Conservation (phyloP, 345 rosid genomes). For the Lepidium africanum region DNA sequence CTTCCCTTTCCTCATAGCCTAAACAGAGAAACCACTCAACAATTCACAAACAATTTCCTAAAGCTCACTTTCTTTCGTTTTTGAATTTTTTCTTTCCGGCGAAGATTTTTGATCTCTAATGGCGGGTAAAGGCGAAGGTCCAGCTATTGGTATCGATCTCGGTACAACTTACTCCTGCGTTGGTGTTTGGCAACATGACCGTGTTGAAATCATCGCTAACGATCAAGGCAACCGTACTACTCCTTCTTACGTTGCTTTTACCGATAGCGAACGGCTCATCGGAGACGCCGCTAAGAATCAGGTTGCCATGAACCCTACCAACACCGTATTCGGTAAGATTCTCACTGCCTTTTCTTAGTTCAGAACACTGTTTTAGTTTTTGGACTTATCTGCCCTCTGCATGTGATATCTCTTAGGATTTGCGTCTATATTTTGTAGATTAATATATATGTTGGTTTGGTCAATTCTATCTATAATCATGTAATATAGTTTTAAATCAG, state of each 20-base stretch:
- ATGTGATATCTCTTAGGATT: neutral
- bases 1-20: neutral
- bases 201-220: slow-evolving; percentile 65
- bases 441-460: neutral
- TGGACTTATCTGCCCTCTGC: slow-evolving; percentile 21
- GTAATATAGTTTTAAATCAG: neutral
- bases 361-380: neutral
- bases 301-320: slow-evolving; percentile 68
- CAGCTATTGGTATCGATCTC: slow-evolving; percentile 29
- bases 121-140: slow-evolving; percentile 32
- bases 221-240: slow-evolving; percentile 72
- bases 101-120: neutral
- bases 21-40: neutral
- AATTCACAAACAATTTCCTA: neutral
- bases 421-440: neutral
- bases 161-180: slow-evolving; percentile 41
- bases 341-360: neutral
- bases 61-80: neutral
- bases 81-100: neutral
- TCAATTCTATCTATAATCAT: neutral
- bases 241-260: slow-evolving; percentile 61
- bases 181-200: slow-evolving; percentile 73
- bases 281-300: slow-evolving; percentile 76
- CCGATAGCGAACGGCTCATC: slow-evolving; percentile 50
- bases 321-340: slow-evolving; percentile 55